These are phyloP conservation scores for Triangularia setosa DNA, from an alignment of 2,329 filamentous ascomycete genomes.

Conservation along the genomic window DNA sequence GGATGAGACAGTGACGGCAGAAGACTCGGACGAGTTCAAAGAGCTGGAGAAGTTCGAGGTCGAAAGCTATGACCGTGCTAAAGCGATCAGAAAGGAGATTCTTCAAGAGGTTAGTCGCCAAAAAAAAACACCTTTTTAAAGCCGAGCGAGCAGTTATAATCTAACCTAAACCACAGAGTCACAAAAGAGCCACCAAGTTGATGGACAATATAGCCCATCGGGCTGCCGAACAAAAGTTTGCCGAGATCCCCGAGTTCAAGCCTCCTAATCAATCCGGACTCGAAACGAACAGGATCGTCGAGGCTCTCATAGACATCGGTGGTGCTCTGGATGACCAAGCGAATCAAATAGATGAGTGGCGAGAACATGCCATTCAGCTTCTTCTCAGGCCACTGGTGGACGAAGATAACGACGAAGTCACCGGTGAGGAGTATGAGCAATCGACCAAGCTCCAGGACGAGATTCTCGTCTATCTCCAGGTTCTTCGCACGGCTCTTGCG, in stretches of 20 bases:
- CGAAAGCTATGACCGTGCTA: constrained; percentile 72
- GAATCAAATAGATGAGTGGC: constrained; percentile 67
- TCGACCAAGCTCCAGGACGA: constrained; percentile 87
- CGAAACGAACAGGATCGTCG: constrained; percentile 64
- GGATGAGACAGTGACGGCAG: constrained; percentile 58
- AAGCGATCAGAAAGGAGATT: constrained; percentile 72
- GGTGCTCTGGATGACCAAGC: constrained; percentile 69
- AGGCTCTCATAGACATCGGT: constrained; percentile 63
- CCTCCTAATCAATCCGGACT: constrained; percentile 58
- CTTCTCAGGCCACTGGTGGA: constrained; percentile 76
- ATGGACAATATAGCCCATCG: constrained; percentile 61
- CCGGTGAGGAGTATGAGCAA: constrained; percentile 85
- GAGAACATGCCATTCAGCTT: constrained; percentile 66
- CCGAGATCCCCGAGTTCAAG: constrained; percentile 59
- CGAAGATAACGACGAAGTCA: constrained; percentile 71
- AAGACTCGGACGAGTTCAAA: constrained; percentile 64
- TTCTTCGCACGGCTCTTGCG: constrained; percentile 68
- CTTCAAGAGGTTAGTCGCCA: constrained; percentile 46
- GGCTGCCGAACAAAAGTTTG: constrained; percentile 52
- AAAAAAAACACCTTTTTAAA: background rate
- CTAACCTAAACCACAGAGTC: constrained; percentile 27
- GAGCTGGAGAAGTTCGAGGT: constrained; percentile 66
- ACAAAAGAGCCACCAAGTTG: constrained; percentile 53
- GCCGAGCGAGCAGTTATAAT: background rate
- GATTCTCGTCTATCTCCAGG: constrained; percentile 80